phyloP scores from a whole-genome alignment of 108 stramenopile species.

The Nitzschia sp. region DNA sequence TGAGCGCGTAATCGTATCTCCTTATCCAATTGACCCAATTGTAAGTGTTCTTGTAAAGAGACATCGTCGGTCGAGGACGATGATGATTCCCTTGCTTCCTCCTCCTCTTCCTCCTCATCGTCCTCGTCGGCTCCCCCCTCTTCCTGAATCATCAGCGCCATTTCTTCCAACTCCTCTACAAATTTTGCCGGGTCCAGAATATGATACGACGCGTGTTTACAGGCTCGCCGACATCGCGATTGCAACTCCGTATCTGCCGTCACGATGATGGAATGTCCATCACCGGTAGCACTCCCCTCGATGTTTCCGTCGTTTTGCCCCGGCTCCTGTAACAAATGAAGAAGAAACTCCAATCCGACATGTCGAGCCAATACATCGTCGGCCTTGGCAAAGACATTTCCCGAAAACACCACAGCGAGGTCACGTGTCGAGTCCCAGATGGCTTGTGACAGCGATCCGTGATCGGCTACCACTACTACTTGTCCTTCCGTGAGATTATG shows the following conservation, averaged over 20 bases:
- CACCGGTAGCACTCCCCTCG: background rate
- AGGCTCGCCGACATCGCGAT: conserved; percentile 28
- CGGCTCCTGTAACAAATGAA: conserved; percentile 7
- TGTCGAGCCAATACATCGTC: conserved; percentile 75
- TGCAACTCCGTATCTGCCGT: conserved; percentile 62
- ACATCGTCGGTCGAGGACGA: background rate
- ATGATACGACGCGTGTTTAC: conserved; percentile 30
- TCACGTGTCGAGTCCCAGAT: conserved; percentile 32
- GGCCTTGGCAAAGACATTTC: conserved; percentile 46
- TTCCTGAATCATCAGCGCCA: background rate
- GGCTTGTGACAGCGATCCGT: conserved; percentile 44
- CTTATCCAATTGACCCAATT: conserved; percentile 16
- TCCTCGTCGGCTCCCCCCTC: background rate
- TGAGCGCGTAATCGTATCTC: conserved; percentile 29
- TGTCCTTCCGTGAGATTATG: conserved; percentile 26
- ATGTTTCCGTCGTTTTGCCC: no score
- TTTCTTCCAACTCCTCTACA: conserved; percentile 39
- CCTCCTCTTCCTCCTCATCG: background rate
- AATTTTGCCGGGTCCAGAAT: conserved; percentile 30
- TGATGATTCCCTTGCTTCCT: no score
- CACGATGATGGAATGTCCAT: conserved; percentile 48
- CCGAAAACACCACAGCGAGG: conserved; percentile 52
- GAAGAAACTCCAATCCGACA: conserved; percentile 20
- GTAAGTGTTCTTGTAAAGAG: conserved; percentile 3
- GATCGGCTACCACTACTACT: conserved; percentile 58